Base-by-base conservation (phyloP, 192 early-diverging fungal genomes). In the Backusella sp. region DNA sequence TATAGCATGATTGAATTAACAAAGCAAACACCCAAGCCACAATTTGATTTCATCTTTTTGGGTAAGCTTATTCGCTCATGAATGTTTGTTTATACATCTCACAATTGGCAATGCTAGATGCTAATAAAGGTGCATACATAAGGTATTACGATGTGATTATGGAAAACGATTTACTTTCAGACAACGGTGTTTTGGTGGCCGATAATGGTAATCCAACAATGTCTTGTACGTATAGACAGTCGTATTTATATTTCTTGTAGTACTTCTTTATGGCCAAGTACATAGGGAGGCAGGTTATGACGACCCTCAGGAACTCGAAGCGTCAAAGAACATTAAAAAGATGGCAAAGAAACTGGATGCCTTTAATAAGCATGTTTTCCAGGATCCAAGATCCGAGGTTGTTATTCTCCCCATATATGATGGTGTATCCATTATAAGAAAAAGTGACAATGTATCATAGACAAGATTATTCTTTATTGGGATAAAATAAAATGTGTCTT, bases 61-160 rank as follows among this genome's bases (percentile, higher is more conserved):
- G 32, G 75, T 76, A 76, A 68, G n/a, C 28, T 68, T 42, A 70
- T 37, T 46, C 17, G 3, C 17, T 44, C 3, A 66, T 12, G 37
- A 34, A 34, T 23, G 32, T 34, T 4, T 28, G 35, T 39, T 39
- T 39, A 11, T 8, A 11, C 37, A 39, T 11, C 32, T 32, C 52
- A 19, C 35, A 62, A 36, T 4, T 34, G 15, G 21, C 34, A 23
- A 15, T 21, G 6, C 21, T 39, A 87, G 93, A 95, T 73, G 93
- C 93, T 0, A 88, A 95, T 78, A 93, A 95, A 76, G 74, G 77
- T 26, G 84, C 83, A 5, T 93, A 95, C 72, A 83, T 84, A 65
- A 79, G 80, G 2, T 93, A 95, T 74, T 91, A 85, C 49, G 84
- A 93, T 41, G 79, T 82, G 11, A 84, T 91, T 59, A 74, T 95